Evolutionary conservation across 1,139 yeast species (phyloP).

Genomic region (Scheffersomyces titani): DNA sequence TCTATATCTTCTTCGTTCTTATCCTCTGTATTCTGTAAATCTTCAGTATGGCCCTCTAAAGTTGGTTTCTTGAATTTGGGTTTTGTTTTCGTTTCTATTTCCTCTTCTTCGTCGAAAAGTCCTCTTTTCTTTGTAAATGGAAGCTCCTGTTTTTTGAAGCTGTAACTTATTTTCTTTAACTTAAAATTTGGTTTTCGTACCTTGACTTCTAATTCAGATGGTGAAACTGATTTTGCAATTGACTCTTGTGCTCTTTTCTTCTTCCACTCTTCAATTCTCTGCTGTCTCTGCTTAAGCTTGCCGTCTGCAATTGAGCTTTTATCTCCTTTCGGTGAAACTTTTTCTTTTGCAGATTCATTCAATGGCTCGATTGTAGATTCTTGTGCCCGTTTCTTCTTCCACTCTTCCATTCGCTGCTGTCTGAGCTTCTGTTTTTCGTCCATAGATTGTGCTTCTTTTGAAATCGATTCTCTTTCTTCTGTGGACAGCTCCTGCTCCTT

Average conservation of each 20-base stretch:
- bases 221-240: constrained; percentile 2
- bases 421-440: constrained; percentile 6
- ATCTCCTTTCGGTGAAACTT: background rate
- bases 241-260: constrained; percentile 21
- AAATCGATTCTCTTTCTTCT: constrained; percentile 4
- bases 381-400: constrained; percentile 30
- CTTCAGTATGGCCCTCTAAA: constrained; percentile 4
- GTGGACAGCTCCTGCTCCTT: constrained; percentile 25
- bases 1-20: constrained; percentile 6
- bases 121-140: constrained; percentile 5
- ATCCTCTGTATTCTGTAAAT: background rate
- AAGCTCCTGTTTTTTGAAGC: background rate
- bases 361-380: background rate
- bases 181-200: constrained; percentile 4
- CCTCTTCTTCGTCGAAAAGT: constrained; percentile 21
- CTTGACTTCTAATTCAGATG: background rate
- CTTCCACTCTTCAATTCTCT: constrained; percentile 45
- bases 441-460: background rate
- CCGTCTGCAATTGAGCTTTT: constrained; percentile 6
- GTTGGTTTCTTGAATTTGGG: constrained; percentile 30
- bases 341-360: background rate
- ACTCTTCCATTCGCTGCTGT: constrained; percentile 39
- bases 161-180: constrained; percentile 10
- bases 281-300: constrained; percentile 23
- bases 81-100: constrained; percentile 10